Evolutionary conservation across 441 rosid species (phyloP), one percentile per base, ranked within the genome.

Genomic region (Lepidium campestre): DNA sequence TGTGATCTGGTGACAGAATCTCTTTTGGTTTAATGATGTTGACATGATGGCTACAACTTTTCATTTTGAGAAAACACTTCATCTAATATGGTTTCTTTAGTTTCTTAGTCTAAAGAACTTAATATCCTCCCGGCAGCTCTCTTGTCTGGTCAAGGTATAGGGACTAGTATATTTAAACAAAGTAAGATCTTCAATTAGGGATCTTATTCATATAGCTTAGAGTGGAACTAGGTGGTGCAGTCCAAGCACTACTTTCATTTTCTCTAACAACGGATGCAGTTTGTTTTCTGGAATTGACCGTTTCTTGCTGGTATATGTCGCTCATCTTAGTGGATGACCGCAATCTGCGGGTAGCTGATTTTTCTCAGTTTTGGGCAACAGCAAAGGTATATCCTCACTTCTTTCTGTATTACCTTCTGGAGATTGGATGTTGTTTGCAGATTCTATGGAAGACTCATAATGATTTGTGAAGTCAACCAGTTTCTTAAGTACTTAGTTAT

Each of bases 321-420:
- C 80, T 88, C 85, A 77, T 88, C 90, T 90, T 93, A 90, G 98
- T 93, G 98, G 98, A 93, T 93, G 98, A 93, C 98, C 96, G 97
- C 96, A 93, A 93, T 93, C 98, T 93, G 97, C 96, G 96, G 98
- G 98, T 93, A 85, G 88, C 98, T 85, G 98, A 93, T 93, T 93
- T 93, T 93, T 93, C 98, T 93, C 98, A 89, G 79, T 93, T 90
- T 93, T 90, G 98, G 98, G 98, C 97, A 87, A 81, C 84, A 74
- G 97, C 93, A 79, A 90, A 93, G 98, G 97, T 93, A 93, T 93
- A 90, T 73, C 79, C 89, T 82, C 84, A 79, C 79, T 79, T 82
- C 85, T 83, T 80, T 78, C 73, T 76, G 46, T 67, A 67, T 68
- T 75, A 67, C 83, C 76, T 82, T 71, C 74, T 76, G 73, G 80